phyloP scores from a whole-genome alignment of 2,329 filamentous ascomycete species.

The Trichoderma semiorbis region DNA sequence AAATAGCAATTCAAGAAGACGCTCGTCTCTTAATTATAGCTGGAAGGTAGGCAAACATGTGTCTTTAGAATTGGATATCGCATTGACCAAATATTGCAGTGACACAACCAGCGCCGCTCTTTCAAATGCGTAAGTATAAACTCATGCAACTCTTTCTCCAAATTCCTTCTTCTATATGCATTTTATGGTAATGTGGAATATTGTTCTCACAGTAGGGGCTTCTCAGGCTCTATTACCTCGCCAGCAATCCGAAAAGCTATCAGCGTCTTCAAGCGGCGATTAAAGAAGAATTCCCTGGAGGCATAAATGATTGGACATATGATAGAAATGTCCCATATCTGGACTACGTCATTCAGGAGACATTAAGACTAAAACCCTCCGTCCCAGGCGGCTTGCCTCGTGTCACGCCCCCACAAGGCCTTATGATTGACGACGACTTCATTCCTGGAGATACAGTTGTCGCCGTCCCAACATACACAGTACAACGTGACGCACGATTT shows the following conservation, averaged over 20 bases:
- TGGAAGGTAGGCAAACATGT: background rate
- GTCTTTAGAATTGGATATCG: background rate
- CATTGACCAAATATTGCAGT: background rate
- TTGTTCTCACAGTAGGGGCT: background rate
- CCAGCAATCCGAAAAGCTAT: background rate
- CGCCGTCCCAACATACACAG: conserved; percentile 21
- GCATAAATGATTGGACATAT: conserved; percentile 1
- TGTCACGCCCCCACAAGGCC: conserved; percentile 37
- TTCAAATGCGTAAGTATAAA: background rate
- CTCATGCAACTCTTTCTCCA: background rate
- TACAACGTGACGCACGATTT: conserved; percentile 22
- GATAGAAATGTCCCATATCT: conserved; percentile 23
- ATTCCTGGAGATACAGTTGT: conserved; percentile 38
- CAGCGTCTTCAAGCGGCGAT: background rate
- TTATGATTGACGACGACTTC: conserved; percentile 29
- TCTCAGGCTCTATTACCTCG: background rate
- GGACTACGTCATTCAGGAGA: conserved; percentile 39
- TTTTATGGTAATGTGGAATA: background rate
- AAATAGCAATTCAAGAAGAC: conserved; percentile 11
- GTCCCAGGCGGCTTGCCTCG: conserved; percentile 36
- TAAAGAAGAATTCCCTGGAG: background rate
- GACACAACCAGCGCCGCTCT: conserved; percentile 1
- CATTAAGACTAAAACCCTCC: conserved; percentile 37
- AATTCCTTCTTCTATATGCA: too few relatives aligned
- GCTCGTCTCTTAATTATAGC: conserved; percentile 11